These are phyloP conservation scores for Talaromyces sp. DNA, from an alignment of 2,329 filamentous ascomycete species.

Conservation along the genomic window DNA sequence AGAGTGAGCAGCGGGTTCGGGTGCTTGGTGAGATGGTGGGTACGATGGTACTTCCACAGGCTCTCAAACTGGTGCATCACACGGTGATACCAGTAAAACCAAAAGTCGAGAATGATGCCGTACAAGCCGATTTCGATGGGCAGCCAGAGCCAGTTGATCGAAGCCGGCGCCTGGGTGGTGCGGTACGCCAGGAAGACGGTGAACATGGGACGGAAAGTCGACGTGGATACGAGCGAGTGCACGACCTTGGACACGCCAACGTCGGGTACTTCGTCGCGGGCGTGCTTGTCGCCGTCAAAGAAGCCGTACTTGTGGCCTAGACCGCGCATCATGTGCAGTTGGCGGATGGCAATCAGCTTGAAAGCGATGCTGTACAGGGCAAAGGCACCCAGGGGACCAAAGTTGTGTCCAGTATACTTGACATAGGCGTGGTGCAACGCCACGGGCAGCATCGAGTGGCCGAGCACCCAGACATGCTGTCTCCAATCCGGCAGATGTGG, in stretches of 20 bases:
- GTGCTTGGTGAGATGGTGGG: constrained; percentile 39
- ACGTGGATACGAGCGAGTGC: constrained; percentile 23
- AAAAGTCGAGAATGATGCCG: constrained; percentile 36
- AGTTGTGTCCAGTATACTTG: constrained; percentile 20
- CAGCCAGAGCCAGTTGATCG: constrained; percentile 26
- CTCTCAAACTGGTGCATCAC: constrained; percentile 31
- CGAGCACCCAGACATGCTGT: constrained; percentile 31
- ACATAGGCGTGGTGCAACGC: constrained; percentile 29
- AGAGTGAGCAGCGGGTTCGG: constrained; percentile 33
- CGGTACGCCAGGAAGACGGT: constrained; percentile 22
- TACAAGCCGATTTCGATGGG: constrained; percentile 34
- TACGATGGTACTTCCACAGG: constrained; percentile 37
- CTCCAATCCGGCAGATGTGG: constrained; percentile 28
- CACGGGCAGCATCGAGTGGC: constrained; percentile 29
- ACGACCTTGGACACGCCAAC: constrained; percentile 26
- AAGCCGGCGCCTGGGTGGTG: constrained; percentile 12
- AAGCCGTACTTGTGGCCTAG: constrained; percentile 32
- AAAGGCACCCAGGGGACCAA: constrained; percentile 24
- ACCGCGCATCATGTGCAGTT: constrained; percentile 28
- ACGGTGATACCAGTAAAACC: constrained; percentile 40
- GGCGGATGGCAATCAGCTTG: constrained; percentile 30
- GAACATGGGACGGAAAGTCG: constrained; percentile 24
- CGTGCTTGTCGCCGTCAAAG: constrained; percentile 38
- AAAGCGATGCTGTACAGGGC: constrained; percentile 31
- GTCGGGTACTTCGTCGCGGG: constrained; percentile 36